Percentiles rank a stretch among this genome's conserved stretches.
Evolutionary conservation across 768 basidiomycete genomes (phyloP).

Genomic region (Inosperma sp.): DNA sequence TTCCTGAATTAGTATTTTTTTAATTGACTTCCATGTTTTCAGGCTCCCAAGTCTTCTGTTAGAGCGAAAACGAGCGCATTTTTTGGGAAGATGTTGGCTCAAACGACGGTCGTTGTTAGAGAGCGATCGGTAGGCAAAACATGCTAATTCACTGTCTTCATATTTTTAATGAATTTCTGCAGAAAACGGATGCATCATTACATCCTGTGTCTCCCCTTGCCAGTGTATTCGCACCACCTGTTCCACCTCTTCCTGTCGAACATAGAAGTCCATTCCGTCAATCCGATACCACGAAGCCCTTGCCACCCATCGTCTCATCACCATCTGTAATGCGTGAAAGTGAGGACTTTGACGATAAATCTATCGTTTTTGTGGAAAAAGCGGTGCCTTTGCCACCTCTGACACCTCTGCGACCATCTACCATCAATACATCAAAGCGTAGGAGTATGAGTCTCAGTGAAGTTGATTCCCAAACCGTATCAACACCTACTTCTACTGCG

Average conservation of each 20-base stretch:
- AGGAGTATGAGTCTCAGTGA: slow-evolving; percentile 74
- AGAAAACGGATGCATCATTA: slow-evolving; percentile 53
- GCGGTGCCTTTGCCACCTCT: slow-evolving; percentile 35
- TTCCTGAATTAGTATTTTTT: slow-evolving; percentile 5
- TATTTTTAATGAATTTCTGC: slow-evolving; percentile 15
- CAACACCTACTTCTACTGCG: slow-evolving; percentile 26
- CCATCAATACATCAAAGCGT: slow-evolving; percentile 39
- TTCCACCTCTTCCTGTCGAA: slow-evolving; percentile 48
- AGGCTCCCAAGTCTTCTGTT: slow-evolving; percentile 60
- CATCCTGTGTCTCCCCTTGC: slow-evolving; percentile 35
- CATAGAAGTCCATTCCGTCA: slow-evolving; percentile 33
- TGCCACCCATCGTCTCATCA: slow-evolving; percentile 52
- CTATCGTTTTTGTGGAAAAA: slow-evolving; percentile 55
- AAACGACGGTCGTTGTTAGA: slow-evolving; percentile 53
- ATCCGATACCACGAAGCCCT: slow-evolving; percentile 49
- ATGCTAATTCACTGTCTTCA: slow-evolving; percentile 9
- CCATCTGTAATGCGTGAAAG: slow-evolving; percentile 32
- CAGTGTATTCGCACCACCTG: slow-evolving; percentile 46
- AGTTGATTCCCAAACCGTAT: slow-evolving; percentile 47
- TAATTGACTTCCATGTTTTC: slow-evolving; percentile 10
- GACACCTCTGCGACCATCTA: slow-evolving; percentile 28
- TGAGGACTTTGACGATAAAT: slow-evolving; percentile 48
- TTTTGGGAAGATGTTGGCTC: slow-evolving; percentile 73
- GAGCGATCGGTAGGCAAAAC: slow-evolving; percentile 58
- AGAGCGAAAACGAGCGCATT: slow-evolving; percentile 78